Percentiles rank a stretch among this genome's conserved stretches.
phyloP scores from a whole-genome alignment of 148 eudicot genomes.

The Persicaria maculosa region DNA sequence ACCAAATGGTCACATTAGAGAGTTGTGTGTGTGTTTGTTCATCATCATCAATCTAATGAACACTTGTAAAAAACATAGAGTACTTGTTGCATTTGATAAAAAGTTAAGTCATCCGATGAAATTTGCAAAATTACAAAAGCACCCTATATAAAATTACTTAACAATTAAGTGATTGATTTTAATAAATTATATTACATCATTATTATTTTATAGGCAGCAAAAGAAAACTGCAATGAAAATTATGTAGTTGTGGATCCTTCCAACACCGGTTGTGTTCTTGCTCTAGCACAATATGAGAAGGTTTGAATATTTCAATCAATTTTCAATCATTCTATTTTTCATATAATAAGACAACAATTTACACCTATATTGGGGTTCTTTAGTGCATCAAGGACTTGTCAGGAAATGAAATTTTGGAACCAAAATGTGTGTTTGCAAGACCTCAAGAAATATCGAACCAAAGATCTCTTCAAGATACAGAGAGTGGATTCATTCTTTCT shows the following conservation, averaged over 20 bases:
- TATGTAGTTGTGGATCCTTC: slow-evolving; percentile 32
- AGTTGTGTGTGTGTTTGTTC: no score
- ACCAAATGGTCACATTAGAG: no score
- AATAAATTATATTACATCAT: background rate
- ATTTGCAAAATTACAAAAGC: no score
- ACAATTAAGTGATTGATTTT: no score
- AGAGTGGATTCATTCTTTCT: slow-evolving; percentile 26
- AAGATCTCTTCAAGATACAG: slow-evolving; percentile 34
- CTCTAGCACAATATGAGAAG: slow-evolving; percentile 30
- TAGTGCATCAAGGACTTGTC: slow-evolving; percentile 32
- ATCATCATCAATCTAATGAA: no score
- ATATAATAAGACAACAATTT: no score
- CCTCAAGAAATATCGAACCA: slow-evolving; percentile 35
- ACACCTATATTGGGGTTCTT: background rate
- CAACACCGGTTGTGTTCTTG: slow-evolving; percentile 32
- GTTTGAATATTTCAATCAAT: slow-evolving; percentile 4
- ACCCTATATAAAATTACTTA: no score
- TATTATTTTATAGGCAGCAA: slow-evolving; percentile 21
- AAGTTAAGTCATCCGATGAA: no score
- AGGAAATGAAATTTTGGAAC: slow-evolving; percentile 31
- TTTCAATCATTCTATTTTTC: no score
- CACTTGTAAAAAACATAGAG: no score
- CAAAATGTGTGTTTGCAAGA: slow-evolving; percentile 30
- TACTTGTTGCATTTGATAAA: no score
- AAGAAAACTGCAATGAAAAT: slow-evolving; percentile 29